Percentiles rank a stretch among this genome's conserved stretches.
Evolutionary conservation across 2,329 filamentous ascomycete species (phyloP).

Genomic region (Monosporascus cannonballus): DNA sequence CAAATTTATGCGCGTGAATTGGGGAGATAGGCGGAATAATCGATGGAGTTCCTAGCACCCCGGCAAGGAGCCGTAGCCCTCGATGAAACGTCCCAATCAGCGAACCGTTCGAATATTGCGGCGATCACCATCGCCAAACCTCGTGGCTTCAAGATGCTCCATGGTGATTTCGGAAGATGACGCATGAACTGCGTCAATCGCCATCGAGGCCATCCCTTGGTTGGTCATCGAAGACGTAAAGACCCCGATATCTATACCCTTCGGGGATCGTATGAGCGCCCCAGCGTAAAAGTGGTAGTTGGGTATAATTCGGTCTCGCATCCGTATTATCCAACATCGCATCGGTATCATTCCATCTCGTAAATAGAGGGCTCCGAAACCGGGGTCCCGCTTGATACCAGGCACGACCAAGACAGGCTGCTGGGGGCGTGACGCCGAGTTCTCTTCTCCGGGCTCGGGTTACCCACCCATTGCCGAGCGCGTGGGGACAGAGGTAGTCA

Average conservation of each 20-base stretch:
- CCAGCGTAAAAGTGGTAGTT: slow-evolving; percentile 15
- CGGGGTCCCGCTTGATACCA: slow-evolving; percentile 27
- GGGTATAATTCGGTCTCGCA: slow-evolving; percentile 1
- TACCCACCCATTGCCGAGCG: slow-evolving; percentile 5
- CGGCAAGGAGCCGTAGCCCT: slow-evolving; percentile 15
- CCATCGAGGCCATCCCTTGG: slow-evolving; percentile 3
- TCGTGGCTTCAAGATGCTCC: slow-evolving; percentile 9
- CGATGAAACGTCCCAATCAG: slow-evolving; percentile 17
- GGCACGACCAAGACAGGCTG: slow-evolving; percentile 30
- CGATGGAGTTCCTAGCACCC: slow-evolving; percentile 1
- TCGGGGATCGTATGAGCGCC: slow-evolving; percentile 8
- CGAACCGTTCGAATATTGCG: slow-evolving; percentile 16
- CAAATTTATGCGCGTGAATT: background rate
- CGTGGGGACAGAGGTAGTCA: slow-evolving; percentile 25
- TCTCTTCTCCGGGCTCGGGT: background rate
- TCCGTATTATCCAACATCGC: too few species aligned
- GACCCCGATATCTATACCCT: slow-evolving; percentile 12
- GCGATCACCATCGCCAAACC: slow-evolving; percentile 1
- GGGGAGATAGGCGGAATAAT: too few species aligned
- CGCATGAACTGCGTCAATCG: slow-evolving; percentile 5
- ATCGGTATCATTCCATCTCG: slow-evolving; percentile 4
- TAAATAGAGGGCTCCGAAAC: slow-evolving; percentile 21
- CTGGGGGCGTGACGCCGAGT: background rate
- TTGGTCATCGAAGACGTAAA: slow-evolving; percentile 5
- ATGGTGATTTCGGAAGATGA: slow-evolving; percentile 10